Percentiles rank a stretch among this genome's conserved stretches.
These are phyloP conservation scores for Venturiaceae sp. DNA, from an alignment of 2,329 filamentous ascomycete genomes.

Conservation along the genomic window DNA sequence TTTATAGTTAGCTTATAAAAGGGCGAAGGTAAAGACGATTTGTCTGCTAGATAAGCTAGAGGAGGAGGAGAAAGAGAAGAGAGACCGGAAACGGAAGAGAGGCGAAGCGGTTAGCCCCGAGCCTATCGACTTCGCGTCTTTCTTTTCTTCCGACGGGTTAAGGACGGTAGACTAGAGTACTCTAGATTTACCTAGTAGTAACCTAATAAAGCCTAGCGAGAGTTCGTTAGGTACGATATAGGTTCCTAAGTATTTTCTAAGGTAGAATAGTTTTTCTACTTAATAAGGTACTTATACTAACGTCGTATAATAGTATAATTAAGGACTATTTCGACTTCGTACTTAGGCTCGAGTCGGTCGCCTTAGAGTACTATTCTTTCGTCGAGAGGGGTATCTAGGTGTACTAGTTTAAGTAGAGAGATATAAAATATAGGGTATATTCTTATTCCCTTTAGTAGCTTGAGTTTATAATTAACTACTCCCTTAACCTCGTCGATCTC, in stretches of 20 bases:
- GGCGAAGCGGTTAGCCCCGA: neutral
- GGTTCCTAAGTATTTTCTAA: neutral
- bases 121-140: neutral
- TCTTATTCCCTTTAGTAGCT: neutral
- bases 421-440: neutral
- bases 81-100: neutral
- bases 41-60: neutral
- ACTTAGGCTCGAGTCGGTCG: neutral
- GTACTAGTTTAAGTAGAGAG: neutral
- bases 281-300: neutral
- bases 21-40: neutral
- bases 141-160: neutral
- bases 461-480: neutral
- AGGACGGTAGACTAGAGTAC: neutral
- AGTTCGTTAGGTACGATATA: neutral
- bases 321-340: neutral
- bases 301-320: neutral
- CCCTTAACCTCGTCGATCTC: neutral
- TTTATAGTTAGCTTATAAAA: neutral
- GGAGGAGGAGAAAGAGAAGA: neutral
- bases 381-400: too few relatives aligned
- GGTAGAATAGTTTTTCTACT: neutral
- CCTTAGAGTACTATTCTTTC: neutral
- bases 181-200: neutral
- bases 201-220: neutral